Evolutionary conservation across 2,329 filamentous ascomycete genomes (phyloP).

Genomic region (Huntiella savannae): DNA sequence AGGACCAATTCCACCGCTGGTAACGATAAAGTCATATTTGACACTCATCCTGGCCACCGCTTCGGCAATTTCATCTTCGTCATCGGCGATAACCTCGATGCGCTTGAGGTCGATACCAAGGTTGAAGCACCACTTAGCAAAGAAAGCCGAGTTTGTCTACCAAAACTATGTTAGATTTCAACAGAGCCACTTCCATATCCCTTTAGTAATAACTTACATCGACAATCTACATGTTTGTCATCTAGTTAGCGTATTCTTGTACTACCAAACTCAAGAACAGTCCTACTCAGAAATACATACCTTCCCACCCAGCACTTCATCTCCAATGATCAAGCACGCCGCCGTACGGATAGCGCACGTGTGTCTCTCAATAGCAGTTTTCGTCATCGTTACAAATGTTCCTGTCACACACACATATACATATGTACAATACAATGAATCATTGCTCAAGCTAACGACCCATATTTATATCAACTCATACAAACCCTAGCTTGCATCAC

Average conservation of each 20-base stretch:
- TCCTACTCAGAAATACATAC: constrained; percentile 24
- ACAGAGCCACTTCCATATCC: neutral
- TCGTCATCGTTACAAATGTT: too few species aligned
- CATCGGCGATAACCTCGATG: constrained; percentile 84
- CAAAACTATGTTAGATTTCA: neutral
- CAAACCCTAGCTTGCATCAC: too few species aligned
- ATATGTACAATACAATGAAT: too few species aligned
- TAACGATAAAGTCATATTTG: constrained; percentile 86
- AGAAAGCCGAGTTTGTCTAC: constrained; percentile 34
- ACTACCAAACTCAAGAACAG: neutral
- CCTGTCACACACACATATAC: too few species aligned
- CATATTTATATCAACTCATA: too few species aligned
- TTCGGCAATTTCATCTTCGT: constrained; percentile 77
- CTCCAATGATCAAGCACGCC: constrained; percentile 87
- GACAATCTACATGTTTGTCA: constrained; percentile 1
- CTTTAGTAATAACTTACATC: constrained; percentile 6
- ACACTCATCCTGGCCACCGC: constrained; percentile 71
- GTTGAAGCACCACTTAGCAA: constrained; percentile 46
- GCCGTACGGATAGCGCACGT: constrained; percentile 66
- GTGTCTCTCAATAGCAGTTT: constrained; percentile 29
- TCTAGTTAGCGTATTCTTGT: neutral
- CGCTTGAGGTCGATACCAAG: constrained; percentile 54
- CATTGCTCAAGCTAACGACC: too few species aligned
- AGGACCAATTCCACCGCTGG: constrained; percentile 82
- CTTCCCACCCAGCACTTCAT: constrained; percentile 91